Evolutionary conservation across 2,329 filamentous ascomycete genomes (phyloP).

Genomic region (Pseudocercospora musae): DNA sequence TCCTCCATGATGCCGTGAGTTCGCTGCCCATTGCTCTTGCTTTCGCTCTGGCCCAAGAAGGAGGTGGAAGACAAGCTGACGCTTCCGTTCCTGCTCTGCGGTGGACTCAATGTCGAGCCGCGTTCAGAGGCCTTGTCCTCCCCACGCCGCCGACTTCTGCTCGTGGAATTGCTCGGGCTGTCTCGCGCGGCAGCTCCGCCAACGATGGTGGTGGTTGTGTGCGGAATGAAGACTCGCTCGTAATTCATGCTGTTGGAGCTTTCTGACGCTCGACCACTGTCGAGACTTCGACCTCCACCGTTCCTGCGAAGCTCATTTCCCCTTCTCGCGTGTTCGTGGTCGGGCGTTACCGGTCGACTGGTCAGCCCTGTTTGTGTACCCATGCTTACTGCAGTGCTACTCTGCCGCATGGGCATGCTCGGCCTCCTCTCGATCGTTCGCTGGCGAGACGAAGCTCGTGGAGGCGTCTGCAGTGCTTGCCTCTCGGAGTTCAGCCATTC

Average conservation of each 20-base stretch:
- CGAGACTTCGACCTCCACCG: constrained; percentile 9
- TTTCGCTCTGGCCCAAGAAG: constrained; percentile 23
- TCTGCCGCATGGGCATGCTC: constrained; percentile 22
- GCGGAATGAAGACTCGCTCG: constrained; percentile 30
- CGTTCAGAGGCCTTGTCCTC: constrained; percentile 11
- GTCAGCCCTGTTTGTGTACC: constrained; percentile 5
- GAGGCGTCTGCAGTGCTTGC: constrained; percentile 11
- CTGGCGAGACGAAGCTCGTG: constrained; percentile 5
- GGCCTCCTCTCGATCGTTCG: constrained; percentile 19
- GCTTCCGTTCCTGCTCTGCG: constrained; percentile 27
- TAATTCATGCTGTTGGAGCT: constrained; percentile 29
- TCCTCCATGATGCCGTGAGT: constrained; percentile 21
- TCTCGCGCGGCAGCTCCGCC: constrained; percentile 23
- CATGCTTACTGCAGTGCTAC: constrained; percentile 24
- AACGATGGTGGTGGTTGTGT: constrained; percentile 30
- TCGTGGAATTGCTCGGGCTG: constrained; percentile 15
- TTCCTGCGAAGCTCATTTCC: constrained; percentile 8
- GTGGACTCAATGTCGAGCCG: constrained; percentile 22
- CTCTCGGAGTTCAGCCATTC: constrained; percentile 31
- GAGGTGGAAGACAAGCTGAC: constrained; percentile 20
- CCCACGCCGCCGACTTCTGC: constrained; percentile 19
- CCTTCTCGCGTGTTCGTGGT: constrained; percentile 35
- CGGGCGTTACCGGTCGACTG: constrained; percentile 66
- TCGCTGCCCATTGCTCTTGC: constrained; percentile 28
- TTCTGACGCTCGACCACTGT: constrained; percentile 20